A percentile compares a stretch with the other conserved stretches of the same genome.
Evolutionary conservation across 257 asterid genomes (phyloP).

Genomic region (Salvia miltiorrhiza): DNA sequence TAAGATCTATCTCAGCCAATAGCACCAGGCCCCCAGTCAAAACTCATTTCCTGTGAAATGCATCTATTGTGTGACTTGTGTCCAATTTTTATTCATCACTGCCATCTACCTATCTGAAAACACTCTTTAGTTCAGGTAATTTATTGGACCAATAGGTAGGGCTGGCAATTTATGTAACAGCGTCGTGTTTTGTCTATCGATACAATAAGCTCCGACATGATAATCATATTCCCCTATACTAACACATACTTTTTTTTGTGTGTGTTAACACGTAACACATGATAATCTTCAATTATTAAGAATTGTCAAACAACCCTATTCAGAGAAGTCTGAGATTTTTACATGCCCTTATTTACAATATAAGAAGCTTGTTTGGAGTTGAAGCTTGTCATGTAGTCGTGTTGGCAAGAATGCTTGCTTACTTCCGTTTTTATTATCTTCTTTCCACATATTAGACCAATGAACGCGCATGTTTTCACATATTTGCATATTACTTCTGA

Average conservation of each 20-base stretch:
- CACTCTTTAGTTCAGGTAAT: background rate
- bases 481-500: background rate
- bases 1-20: background rate
- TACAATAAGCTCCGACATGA: too few species aligned
- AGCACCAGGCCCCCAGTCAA: background rate
- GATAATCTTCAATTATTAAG: background rate
- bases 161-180: too few species aligned
- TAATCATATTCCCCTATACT: too few species aligned
- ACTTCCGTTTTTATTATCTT: background rate
- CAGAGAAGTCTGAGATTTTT: background rate
- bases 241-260: too few species aligned
- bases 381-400: background rate
- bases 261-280: background rate
- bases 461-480: background rate
- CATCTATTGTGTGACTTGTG: background rate
- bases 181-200: too few species aligned
- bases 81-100: background rate
- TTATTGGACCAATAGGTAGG: background rate
- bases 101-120: background rate
- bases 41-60: too few species aligned
- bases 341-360: background rate
- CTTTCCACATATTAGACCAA: background rate
- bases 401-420: background rate
- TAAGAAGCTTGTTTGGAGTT: conserved; percentile 2
- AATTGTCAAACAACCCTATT: background rate